Evolutionary conservation across 176 grass and related monocot species (phyloP).

Genomic region (Poa annua): DNA sequence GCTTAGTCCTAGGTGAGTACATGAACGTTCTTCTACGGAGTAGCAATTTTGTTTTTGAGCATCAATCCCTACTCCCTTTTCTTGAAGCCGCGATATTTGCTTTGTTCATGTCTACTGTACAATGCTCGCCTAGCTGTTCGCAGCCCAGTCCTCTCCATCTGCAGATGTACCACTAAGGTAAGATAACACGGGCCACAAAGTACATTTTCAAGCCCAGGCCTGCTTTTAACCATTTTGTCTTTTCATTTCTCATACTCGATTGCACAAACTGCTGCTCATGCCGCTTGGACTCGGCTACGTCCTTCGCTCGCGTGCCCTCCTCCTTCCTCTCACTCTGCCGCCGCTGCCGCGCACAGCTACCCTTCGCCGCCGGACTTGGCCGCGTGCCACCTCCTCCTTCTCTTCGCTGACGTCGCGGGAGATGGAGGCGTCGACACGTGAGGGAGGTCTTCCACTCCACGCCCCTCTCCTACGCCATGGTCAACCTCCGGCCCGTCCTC

Average conservation of each 20-base stretch:
- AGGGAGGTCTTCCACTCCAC: too few relatives aligned
- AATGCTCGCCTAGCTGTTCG: too few relatives aligned
- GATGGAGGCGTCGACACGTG: not conserved
- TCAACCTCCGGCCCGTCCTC: conserved; percentile 80
- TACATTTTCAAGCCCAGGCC: too few relatives aligned
- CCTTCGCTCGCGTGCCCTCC: conserved; percentile 11
- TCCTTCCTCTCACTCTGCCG: not conserved
- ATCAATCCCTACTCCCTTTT: too few relatives aligned
- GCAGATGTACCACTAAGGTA: too few relatives aligned
- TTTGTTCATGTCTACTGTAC: too few relatives aligned
- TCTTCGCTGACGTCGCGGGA: not conserved
- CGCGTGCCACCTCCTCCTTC: not conserved
- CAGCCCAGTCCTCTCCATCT: too few relatives aligned
- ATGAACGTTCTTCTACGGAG: too few relatives aligned
- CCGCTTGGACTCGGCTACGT: not conserved
- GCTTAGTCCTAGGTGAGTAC: too few relatives aligned
- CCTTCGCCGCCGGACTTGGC: not conserved
- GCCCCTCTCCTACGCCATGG: conserved; percentile 67
- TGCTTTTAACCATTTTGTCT: not conserved
- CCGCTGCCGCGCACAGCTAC: not conserved
- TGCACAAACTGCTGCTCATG: not conserved
- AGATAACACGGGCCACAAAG: too few relatives aligned
- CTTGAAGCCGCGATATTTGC: too few relatives aligned
- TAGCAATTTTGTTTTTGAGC: too few relatives aligned
- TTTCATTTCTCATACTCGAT: not conserved